A percentile compares a stretch with the other conserved stretches of the same genome.
phyloP scores from a whole-genome alignment of 2,329 filamentous ascomycete genomes.

The Clonostachys rosea region DNA sequence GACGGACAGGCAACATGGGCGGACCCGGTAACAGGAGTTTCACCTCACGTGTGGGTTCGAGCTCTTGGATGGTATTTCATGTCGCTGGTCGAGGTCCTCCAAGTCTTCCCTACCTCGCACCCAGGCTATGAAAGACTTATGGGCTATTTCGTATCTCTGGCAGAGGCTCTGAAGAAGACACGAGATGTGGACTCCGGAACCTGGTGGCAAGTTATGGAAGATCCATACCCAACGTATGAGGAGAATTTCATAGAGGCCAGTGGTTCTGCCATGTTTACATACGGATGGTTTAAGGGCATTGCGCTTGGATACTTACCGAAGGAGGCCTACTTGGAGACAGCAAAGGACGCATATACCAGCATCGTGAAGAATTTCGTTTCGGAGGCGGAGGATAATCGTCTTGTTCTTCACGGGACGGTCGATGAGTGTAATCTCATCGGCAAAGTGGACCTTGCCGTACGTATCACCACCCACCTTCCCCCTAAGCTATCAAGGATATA shows the following conservation, averaged over 20 bases:
- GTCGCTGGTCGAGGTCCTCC: slow-evolving; percentile 39
- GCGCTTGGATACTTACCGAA: slow-evolving; percentile 7
- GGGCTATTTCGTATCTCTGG: slow-evolving; percentile 28
- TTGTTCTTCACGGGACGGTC: neutral
- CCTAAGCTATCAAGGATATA: too few relatives aligned
- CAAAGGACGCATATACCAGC: slow-evolving; percentile 10
- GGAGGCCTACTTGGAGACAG: slow-evolving; percentile 4
- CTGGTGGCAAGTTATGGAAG: slow-evolving; percentile 55
- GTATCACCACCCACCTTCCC: neutral
- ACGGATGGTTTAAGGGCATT: slow-evolving; percentile 37
- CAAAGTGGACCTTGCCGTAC: neutral
- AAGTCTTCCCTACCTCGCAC: slow-evolving; percentile 28
- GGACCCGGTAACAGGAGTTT: slow-evolving; percentile 36
- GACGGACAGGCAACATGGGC: slow-evolving; percentile 42
- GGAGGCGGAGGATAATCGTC: slow-evolving; percentile 6
- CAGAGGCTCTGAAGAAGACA: slow-evolving; percentile 28
- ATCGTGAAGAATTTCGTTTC: slow-evolving; percentile 36
- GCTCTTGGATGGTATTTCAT: slow-evolving; percentile 47
- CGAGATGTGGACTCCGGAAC: slow-evolving; percentile 34
- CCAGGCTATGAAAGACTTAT: slow-evolving; percentile 22
- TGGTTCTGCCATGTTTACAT: slow-evolving; percentile 51
- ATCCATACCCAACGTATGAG: slow-evolving; percentile 31
- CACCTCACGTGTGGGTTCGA: slow-evolving; percentile 44
- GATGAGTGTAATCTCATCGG: neutral
- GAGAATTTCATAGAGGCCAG: slow-evolving; percentile 57